Conservation (phyloP, 176 grass and related monocot species). For the Ananas comosus region DNA sequence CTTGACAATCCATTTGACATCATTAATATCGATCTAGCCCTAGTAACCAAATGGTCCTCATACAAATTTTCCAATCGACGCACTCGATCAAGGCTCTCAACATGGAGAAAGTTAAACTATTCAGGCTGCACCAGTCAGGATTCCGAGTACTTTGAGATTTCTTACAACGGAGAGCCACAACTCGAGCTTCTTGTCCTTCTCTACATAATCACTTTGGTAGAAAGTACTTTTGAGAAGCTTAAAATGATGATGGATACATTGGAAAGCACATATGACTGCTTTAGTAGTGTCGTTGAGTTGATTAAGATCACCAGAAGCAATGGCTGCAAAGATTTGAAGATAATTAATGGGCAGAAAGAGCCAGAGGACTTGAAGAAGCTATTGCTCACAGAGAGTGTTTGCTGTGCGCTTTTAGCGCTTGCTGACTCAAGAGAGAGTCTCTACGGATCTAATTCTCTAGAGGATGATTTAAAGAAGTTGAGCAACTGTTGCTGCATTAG, state of each 20-base stretch:
- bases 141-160: constrained; percentile 85
- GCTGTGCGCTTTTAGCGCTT: constrained; percentile 46
- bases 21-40: constrained; percentile 64
- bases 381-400: constrained; percentile 41
- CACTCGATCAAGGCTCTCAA: constrained; percentile 47
- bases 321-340: constrained; percentile 18
- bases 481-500: constrained; percentile 28
- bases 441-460: constrained; percentile 42
- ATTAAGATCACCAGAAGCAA: constrained; percentile 37
- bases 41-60: constrained; percentile 61
- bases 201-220: constrained; percentile 50
- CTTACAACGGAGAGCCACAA: constrained; percentile 68
- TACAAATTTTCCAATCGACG: constrained; percentile 44
- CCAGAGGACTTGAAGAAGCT: constrained; percentile 45
- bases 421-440: constrained; percentile 59
- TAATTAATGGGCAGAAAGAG: constrained; percentile 15
- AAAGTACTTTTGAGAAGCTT: constrained; percentile 56
- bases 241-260: constrained; percentile 28
- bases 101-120: constrained; percentile 69
- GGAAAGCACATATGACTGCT: constrained; percentile 26
- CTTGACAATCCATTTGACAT: constrained; percentile 66
- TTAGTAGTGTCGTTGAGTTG: constrained; percentile 25
- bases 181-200: constrained; percentile 66
- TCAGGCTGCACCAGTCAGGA: constrained; percentile 58
- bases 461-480: constrained; percentile 39